Evolutionary conservation across 495 filamentous ascomycete species (phyloP), one percentile per base, ranked within the genome.

Genomic region (Cenococcum geophilum): DNA sequence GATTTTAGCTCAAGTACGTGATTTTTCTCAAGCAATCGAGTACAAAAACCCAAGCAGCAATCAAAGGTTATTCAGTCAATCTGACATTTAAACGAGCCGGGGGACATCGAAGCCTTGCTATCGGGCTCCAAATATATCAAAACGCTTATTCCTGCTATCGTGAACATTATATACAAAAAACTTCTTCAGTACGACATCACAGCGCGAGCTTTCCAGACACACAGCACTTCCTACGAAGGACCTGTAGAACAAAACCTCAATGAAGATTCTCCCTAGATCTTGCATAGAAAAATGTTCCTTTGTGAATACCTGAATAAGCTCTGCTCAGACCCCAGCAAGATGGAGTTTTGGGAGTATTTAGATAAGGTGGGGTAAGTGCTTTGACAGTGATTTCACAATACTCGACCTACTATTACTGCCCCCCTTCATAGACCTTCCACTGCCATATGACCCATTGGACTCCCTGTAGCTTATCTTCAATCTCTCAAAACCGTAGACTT

Each of bases 111-210:
- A 61, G 86, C 86, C 27, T 78, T 91, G 36, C 69, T 77, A 8
- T 72, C 76, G n/a, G 86, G 84, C 43, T 72, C 77, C 54, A 88
- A 87, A 69, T 88, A 89, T 74, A 83, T 90, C 73, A 86, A 87
- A 64, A 81, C 84, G 18, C 77, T 89, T 47, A 88, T 89, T 52
- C 87, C 87, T 0, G 85, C 82, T 11, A 76, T 84, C 27, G 82
- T 84, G 71, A 89, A 88, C 70, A 84, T 89, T 58, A 85, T 89
- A n/a, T 91, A 89, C 74, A 83, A 82, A 54, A 89, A 91, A 68
- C 78, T 91, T 4, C 76, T 91, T 21, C 80, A 84, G 60, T 84
- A 82, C 67, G 87, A 89, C 66, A 89, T 91, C 75, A 89, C 87
- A 12, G 87, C 87, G 0, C 80, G 84, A 0, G 74, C 80, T 18